Conservation (phyloP, 805 yeast species). For the Sugiyamaella marilandica region DNA sequence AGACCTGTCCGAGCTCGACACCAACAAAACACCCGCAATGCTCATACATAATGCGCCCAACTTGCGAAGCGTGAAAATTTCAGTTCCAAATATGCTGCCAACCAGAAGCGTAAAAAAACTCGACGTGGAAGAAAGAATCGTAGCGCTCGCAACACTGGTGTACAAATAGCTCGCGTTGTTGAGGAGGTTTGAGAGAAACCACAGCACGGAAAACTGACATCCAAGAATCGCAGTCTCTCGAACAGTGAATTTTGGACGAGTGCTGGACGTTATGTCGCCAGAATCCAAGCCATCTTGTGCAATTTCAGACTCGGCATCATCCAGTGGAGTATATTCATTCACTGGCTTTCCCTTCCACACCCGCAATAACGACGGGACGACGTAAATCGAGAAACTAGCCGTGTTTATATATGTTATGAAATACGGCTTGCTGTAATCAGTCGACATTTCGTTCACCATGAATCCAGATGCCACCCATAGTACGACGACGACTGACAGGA, state of each 20-base stretch:
- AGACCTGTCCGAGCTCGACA: conserved; percentile 49
- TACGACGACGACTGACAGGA: conserved; percentile 69
- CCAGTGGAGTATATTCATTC: background rate
- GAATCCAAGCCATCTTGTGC: background rate
- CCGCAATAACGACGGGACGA: conserved; percentile 33
- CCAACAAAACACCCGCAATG: conserved; percentile 72
- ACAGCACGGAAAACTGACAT: conserved; percentile 74
- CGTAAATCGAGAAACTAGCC: conserved; percentile 71
- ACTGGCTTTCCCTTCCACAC: conserved; percentile 3
- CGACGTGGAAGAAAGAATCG: conserved; percentile 86
- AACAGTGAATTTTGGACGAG: conserved; percentile 20
- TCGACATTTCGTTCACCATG: conserved; percentile 51
- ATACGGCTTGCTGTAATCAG: conserved; percentile 77
- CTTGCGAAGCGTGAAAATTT: conserved; percentile 59
- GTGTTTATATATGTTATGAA: conserved; percentile 90
- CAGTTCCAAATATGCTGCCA: conserved; percentile 70
- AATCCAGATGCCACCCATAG: conserved; percentile 92
- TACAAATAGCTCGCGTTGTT: conserved; percentile 83
- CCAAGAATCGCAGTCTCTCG: conserved; percentile 70
- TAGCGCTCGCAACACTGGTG: conserved; percentile 91
- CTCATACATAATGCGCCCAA: conserved; percentile 65
- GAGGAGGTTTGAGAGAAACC: conserved; percentile 87
- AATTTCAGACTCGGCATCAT: background rate
- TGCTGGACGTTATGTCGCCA: too few relatives aligned
- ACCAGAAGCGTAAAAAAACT: conserved; percentile 86